A percentile compares a stretch with the other conserved stretches of the same genome.
phyloP scores from a whole-genome alignment of 345 rosid species.

The Cochlearia excelsa region DNA sequence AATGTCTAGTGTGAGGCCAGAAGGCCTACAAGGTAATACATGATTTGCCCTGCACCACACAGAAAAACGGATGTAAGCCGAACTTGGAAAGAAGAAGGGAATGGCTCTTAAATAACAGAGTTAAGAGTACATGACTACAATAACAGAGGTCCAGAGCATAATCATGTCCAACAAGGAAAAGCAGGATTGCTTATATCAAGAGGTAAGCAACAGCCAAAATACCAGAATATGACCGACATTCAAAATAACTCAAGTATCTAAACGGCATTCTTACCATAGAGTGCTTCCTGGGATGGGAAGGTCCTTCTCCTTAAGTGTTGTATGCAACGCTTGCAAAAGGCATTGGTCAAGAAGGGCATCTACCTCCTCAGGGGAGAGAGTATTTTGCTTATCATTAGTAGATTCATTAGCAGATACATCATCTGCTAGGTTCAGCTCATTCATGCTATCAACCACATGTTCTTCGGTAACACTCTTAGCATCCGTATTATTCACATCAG shows the following conservation, averaged over 20 bases:
- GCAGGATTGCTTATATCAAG: neutral
- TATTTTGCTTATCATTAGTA: conserved; percentile 46
- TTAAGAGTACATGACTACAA: neutral
- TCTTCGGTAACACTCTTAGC: conserved; percentile 33
- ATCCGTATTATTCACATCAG: conserved; percentile 20
- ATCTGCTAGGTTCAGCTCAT: conserved; percentile 48
- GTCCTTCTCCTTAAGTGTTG: conserved; percentile 82
- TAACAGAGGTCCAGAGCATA: conserved; percentile 1
- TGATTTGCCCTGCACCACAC: conserved; percentile 72
- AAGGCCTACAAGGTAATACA: conserved; percentile 83
- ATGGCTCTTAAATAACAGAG: neutral
- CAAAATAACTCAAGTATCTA: too few species aligned
- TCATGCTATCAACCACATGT: conserved; percentile 39
- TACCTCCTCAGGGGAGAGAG: conserved; percentile 54
- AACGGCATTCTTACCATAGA: conserved; percentile 52
- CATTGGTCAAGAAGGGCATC: conserved; percentile 84
- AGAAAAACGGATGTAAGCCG: conserved; percentile 19
- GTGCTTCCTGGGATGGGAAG: conserved; percentile 97
- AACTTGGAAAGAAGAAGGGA: conserved; percentile 7
- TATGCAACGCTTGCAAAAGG: conserved; percentile 89
- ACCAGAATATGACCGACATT: too few species aligned
- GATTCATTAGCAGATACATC: conserved; percentile 37
- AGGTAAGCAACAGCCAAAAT: neutral
- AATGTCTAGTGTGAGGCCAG: conserved; percentile 73
- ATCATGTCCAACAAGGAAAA: conserved; percentile 11